These are phyloP conservation scores for Teunomyces aglyptinius DNA, from an alignment of 805 yeast species.

Conservation along the genomic window DNA sequence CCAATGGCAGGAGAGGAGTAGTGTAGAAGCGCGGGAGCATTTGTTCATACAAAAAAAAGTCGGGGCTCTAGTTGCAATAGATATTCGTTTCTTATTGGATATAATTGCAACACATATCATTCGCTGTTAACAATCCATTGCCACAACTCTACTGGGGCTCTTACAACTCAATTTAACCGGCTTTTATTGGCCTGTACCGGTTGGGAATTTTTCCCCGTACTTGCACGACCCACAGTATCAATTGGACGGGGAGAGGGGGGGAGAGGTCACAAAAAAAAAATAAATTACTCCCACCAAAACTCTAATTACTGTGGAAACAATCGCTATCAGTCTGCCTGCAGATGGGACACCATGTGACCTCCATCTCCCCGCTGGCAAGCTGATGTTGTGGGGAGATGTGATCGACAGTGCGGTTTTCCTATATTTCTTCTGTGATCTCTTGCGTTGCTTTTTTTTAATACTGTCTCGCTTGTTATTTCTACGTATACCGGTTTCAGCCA, in stretches of 20 bases:
- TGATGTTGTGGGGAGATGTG: not conserved
- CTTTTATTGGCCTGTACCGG: not conserved
- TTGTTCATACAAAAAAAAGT: no score
- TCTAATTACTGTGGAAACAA: conserved; percentile 2
- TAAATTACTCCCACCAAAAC: not conserved
- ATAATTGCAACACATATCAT: no score
- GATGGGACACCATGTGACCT: not conserved
- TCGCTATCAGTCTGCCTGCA: not conserved
- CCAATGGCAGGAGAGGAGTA: conserved; percentile 2
- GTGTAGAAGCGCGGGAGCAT: not conserved
- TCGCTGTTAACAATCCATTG: no score
- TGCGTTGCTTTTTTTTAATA: not conserved
- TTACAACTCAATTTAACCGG: no score
- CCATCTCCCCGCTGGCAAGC: not conserved
- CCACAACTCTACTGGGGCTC: no score
- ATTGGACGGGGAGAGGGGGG: not conserved
- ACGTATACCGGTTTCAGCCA: no score
- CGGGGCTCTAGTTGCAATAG: no score
- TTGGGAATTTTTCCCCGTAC: not conserved
- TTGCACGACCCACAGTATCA: conserved; percentile 3
- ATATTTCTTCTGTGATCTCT: not conserved
- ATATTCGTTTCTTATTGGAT: no score
- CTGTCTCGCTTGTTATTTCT: no score
- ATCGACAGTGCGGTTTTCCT: no score
- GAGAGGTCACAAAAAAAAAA: not conserved